phyloP scores from a whole-genome alignment of 179 eudicot species.

The Beta corolliflora region DNA sequence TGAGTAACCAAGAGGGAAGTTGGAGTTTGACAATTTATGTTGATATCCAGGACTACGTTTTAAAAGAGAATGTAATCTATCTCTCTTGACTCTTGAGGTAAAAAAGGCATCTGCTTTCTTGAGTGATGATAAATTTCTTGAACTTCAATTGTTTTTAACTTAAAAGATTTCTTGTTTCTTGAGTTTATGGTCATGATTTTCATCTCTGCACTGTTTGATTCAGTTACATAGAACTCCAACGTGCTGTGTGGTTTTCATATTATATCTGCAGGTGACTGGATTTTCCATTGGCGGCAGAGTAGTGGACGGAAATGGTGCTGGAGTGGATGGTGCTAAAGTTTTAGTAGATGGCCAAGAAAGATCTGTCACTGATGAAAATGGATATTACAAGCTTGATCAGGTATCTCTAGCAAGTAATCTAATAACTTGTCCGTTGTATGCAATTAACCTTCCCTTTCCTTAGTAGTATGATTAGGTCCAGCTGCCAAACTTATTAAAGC shows the following conservation, averaged over 20 bases:
- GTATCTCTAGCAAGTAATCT: slow-evolving; percentile 36
- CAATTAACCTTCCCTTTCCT: neutral
- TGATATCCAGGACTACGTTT: neutral
- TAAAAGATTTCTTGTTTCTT: neutral
- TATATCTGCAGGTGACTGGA: slow-evolving; percentile 77
- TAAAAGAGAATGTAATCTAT: neutral
- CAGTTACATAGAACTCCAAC: slow-evolving; percentile 1
- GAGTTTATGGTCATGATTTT: neutral
- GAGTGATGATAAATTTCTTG: neutral
- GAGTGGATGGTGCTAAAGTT: slow-evolving; percentile 79
- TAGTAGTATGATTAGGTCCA: neutral
- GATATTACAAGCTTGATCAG: slow-evolving; percentile 99
- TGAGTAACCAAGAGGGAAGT: neutral
- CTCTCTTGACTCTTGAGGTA: neutral
- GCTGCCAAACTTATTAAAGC: neutral
- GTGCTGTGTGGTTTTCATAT: slow-evolving; percentile 9
- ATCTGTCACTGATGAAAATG: slow-evolving; percentile 77
- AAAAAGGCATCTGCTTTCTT: neutral
- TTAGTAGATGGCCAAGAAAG: slow-evolving; percentile 87
- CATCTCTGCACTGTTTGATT: neutral
- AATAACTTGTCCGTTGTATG: neutral
- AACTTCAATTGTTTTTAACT: no score
- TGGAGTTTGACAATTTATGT: neutral
- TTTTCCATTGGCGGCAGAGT: slow-evolving; percentile 98
- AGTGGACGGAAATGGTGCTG: slow-evolving; percentile 82